Base-by-base conservation (phyloP, 257 asterid genomes). In the Phtheirospermum japonicum region DNA sequence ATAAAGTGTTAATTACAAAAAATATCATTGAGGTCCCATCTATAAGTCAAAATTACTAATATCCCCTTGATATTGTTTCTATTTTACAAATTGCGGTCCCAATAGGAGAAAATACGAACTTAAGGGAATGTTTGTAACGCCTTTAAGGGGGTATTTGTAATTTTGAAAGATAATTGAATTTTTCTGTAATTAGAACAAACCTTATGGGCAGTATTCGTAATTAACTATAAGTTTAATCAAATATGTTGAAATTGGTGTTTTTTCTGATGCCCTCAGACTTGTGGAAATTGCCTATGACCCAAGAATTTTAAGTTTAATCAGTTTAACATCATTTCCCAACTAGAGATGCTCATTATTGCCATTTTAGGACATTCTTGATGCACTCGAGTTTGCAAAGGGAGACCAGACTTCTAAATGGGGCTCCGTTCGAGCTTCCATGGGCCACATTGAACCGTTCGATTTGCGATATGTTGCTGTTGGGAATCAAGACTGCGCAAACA, bases 361-460 rank as follows among this genome's bases (percentile, higher is more conserved):
- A 19, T 52, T 63, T 46, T 52, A 93, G 99, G 95, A 93, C 71
- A 76, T 83, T 67, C 80, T 93, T 46, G 88, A 87, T 28, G 95
- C 95, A 14, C 78, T 93, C 14, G 95, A 93, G 83, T 93, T 93
- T 73, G 95, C 95, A 14, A 82, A 77, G 66, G 99, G 99, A 57
- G 83, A 72, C 59, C 71, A 81, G 16, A 60, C 61, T 30, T 78
- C 99, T 31, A 70, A 63, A 64, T 83, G 97, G 95, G 99, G 99
- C 56, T 83, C 99, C 9, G 37, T 85, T 64, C 80, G 99, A 66
- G 94, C 91, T 59, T 69, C 78, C 70, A 77, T 93, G 96, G 99
- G 96, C 63, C 99, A 82, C 54, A 71, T 80, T 8, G 85, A 83
- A 66, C 97, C 97, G 19, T 93, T 93, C 71, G 88, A 85, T 79